Percentiles rank a stretch among this genome's conserved stretches.
Evolutionary conservation across 2,329 filamentous ascomycete species (phyloP).

Genomic region (Acephala macrosclerotiorum): DNA sequence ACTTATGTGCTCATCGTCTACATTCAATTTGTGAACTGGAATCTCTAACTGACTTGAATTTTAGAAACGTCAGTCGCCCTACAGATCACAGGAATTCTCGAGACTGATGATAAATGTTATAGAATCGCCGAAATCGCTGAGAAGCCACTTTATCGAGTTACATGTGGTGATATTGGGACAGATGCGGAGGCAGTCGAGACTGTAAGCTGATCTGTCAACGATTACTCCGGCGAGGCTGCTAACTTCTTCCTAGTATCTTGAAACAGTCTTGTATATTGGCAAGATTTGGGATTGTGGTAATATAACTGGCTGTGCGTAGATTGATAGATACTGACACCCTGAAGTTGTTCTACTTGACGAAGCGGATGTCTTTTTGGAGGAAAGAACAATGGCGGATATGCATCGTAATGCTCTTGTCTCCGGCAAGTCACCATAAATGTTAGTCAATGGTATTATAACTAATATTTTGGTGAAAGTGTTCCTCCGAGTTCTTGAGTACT

Average conservation of each 20-base stretch:
- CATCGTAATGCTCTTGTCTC: conserved; percentile 30
- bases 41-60: conserved; percentile 9
- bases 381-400: conserved; percentile 25
- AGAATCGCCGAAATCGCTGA: conserved; percentile 59
- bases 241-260: too few relatives aligned
- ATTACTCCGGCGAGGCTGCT: too few relatives aligned
- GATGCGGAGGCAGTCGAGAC: conserved; percentile 68
- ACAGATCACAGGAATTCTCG: too few relatives aligned
- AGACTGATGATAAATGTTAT: too few relatives aligned
- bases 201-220: too few relatives aligned
- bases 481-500: conserved; percentile 50
- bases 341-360: conserved; percentile 35
- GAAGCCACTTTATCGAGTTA: conserved; percentile 58
- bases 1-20: too few relatives aligned
- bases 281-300: conserved; percentile 27
- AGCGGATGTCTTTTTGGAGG: conserved; percentile 39
- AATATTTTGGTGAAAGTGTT: conserved; percentile 35
- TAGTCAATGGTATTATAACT: conserved; percentile 4
- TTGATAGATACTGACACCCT: background rate
- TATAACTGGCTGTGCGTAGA: too few relatives aligned
- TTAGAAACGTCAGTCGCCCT: too few relatives aligned
- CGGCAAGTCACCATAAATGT: background rate
- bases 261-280: conserved; percentile 28
- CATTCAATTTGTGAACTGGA: background rate
- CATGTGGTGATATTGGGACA: conserved; percentile 73